phyloP scores from a whole-genome alignment of 176 grass and related monocot species.

The Avena insularis region DNA sequence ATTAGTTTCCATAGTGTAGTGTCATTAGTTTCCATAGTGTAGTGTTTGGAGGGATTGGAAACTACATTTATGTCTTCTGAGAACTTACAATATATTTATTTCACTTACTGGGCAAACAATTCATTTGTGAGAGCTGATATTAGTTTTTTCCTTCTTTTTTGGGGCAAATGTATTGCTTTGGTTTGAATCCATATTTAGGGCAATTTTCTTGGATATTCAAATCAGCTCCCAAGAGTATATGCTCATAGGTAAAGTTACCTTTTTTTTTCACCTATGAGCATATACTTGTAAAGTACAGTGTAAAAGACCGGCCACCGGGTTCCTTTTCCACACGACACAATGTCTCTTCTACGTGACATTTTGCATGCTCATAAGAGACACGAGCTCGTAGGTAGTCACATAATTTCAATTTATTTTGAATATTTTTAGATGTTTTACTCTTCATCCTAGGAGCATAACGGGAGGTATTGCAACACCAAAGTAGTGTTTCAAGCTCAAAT shows the following conservation, averaged over 20 bases:
- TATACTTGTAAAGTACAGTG: too few species aligned
- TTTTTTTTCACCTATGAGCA: too few species aligned
- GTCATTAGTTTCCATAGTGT: background rate
- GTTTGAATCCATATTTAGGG: background rate
- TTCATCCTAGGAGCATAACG: too few species aligned
- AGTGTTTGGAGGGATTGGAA: constrained; percentile 1
- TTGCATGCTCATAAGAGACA: too few species aligned
- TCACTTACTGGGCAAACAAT: constrained; percentile 19
- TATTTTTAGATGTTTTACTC: too few species aligned
- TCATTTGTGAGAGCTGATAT: background rate
- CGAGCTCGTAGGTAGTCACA: too few species aligned
- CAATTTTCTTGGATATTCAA: background rate
- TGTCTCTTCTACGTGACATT: too few species aligned
- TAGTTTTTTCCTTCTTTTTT: background rate
- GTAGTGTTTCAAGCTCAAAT: background rate
- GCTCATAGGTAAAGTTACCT: too few species aligned
- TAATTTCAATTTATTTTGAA: too few species aligned
- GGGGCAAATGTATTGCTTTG: background rate
- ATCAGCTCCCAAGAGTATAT: too few species aligned
- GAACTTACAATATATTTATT: background rate
- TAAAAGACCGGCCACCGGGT: too few species aligned
- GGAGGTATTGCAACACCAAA: background rate
- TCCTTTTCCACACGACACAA: too few species aligned
- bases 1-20: background rate
- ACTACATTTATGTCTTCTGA: background rate